These are phyloP conservation scores for Albophoma yamanashiensis DNA, from an alignment of 2,329 filamentous ascomycete genomes.

Conservation along the genomic window DNA sequence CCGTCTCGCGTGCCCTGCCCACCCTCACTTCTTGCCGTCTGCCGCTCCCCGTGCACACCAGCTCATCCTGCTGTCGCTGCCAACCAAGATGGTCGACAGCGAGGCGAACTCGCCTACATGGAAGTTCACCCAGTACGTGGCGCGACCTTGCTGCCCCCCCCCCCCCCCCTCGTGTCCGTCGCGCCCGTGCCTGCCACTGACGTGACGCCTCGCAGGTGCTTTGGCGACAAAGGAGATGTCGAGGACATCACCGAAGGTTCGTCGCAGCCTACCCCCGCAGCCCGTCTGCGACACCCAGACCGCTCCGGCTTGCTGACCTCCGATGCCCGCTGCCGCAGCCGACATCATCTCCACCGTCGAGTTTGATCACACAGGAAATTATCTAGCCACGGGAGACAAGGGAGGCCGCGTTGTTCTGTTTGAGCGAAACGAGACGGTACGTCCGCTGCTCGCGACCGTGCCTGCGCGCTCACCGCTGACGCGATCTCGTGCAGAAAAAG, in stretches of 20 bases:
- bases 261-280: constrained; percentile 7
- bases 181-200: constrained; percentile 12
- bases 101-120: constrained; percentile 91
- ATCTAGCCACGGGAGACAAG: constrained; percentile 83
- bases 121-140: constrained; percentile 97
- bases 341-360: constrained; percentile 89
- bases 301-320: constrained; percentile 4
- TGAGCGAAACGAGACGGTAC: constrained; percentile 89
- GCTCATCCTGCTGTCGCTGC: constrained; percentile 19
- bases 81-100: constrained; percentile 84
- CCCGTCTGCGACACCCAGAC: constrained; percentile 3
- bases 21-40: not conserved
- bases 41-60: constrained; percentile 9
- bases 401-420: constrained; percentile 78
- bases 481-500: constrained; percentile 64
- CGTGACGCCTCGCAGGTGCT: constrained; percentile 56
- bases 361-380: constrained; percentile 84
- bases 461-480: not conserved
- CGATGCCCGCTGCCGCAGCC: constrained; percentile 37
- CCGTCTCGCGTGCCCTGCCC: constrained; percentile 1
- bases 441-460: constrained; percentile 14
- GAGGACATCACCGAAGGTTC: constrained; percentile 96
- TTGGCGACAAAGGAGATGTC: constrained; percentile 98
- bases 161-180: not conserved
- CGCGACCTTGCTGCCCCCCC: not conserved